These are phyloP conservation scores for Zostera marina DNA, from an alignment of 116 monocot species.

Conservation along the genomic window DNA sequence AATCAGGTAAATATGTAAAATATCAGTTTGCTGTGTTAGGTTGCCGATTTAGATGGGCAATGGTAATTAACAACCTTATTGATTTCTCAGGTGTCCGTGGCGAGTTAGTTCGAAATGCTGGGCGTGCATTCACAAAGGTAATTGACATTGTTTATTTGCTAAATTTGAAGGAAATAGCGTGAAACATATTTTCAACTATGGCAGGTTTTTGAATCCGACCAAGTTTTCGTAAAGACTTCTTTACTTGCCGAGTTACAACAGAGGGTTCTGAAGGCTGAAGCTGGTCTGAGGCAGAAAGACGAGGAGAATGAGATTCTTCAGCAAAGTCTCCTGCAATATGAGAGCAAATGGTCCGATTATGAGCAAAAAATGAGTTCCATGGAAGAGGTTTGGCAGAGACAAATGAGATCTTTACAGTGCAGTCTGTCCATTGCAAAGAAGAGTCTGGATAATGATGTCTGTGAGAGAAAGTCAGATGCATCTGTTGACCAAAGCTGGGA, in stretches of 20 bases:
- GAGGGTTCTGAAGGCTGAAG: constrained; percentile 63
- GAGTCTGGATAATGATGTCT: constrained; percentile 36
- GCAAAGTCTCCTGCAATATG: constrained; percentile 64
- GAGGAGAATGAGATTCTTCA: constrained; percentile 78
- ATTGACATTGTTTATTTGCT: background rate
- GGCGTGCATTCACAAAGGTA: constrained; percentile 33
- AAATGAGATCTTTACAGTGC: constrained; percentile 62
- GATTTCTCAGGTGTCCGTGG: constrained; percentile 54
- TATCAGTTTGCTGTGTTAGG: background rate
- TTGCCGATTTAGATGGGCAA: background rate
- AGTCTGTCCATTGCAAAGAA: constrained; percentile 56
- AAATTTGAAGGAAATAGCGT: background rate
- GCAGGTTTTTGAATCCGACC: constrained; percentile 31
- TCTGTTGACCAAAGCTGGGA: no score
- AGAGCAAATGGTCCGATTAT: constrained; percentile 62
- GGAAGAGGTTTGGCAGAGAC: constrained; percentile 77
- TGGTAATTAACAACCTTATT: background rate
- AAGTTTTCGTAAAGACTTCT: constrained; percentile 66
- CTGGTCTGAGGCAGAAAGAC: constrained; percentile 55
- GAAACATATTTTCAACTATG: no score
- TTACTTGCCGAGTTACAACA: constrained; percentile 65
- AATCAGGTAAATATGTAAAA: constrained; percentile 12
- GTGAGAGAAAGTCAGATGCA: background rate
- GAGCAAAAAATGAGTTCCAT: constrained; percentile 75
- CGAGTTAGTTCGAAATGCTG: constrained; percentile 51